Evolutionary conservation across 768 basidiomycete species (phyloP), one percentile per base, ranked within the genome.

Genomic region (Lepiota venenata): DNA sequence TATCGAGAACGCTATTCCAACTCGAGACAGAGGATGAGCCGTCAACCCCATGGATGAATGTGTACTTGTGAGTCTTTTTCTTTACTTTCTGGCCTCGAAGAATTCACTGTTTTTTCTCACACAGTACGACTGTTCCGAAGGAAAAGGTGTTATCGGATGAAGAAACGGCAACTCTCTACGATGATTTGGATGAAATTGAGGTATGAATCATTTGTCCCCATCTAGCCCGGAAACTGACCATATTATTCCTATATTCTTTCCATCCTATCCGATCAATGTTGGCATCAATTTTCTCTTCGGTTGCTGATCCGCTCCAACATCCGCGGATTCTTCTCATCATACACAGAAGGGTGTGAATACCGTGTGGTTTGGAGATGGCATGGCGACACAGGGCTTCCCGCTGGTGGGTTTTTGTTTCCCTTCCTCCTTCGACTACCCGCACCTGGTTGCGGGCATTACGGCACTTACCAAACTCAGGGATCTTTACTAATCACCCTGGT

Each of bases 11-110:
- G 20, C 60, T 68, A 2, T 63, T 79, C 1, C 52, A 70, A 11
- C 68, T 64, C 1, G 60, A 65, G 11, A 63, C 70, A 36, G 70
- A 69, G 18, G 63, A 66, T 15, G 50, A 54, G 12, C 56, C 59
- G 0, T 52, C 60, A 3, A 55, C 58, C 50, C 47, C 32, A 11
- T 32, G 61, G 40, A 47, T 67, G 57, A 63, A 74, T 38, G 68
- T 81, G 56, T 83, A 80, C 58, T 76, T 74, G 80, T 79, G 49
- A 55, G 66, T 54, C 20, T 42, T 12, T 21, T 36, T 15, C 14
- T 16, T 47, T 40, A 10, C 10, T 21, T 27, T 11, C 5, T 25
- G 25, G 25, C 5, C 5, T 25, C 5, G 25, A 25, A 25, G 25
- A 25, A 25, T 25, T 25, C 5, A 25, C 25, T 25, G 5, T 25